Conservation (phyloP, 2,329 filamentous ascomycete species). For the Pezicula radicicola region DNA sequence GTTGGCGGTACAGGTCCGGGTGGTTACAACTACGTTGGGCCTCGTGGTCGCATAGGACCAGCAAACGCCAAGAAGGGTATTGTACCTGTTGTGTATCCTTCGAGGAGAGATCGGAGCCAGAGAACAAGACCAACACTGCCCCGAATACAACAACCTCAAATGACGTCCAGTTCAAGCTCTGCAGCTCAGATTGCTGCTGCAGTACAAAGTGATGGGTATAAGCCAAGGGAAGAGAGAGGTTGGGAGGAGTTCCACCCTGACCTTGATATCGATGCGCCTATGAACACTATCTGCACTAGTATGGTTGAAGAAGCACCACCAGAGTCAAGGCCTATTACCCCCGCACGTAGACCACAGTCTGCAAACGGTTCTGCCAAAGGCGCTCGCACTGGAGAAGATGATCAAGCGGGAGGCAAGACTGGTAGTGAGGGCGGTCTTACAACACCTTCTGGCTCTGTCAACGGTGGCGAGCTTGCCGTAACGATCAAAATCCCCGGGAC, state of each 20-base stretch:
- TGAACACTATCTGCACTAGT: constrained; percentile 76
- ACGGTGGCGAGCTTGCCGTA: constrained; percentile 14
- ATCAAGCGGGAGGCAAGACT: constrained; percentile 20
- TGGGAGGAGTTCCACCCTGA: constrained; percentile 99
- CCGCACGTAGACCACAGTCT: constrained; percentile 31
- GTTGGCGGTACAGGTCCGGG: constrained; percentile 45
- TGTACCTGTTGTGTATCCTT: constrained; percentile 40
- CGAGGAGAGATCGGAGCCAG: constrained; percentile 54
- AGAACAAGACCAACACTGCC: constrained; percentile 50
- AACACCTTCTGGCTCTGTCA: constrained; percentile 18
- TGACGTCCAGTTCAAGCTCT: constrained; percentile 22
- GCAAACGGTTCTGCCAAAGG: constrained; percentile 39
- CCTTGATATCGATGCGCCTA: constrained; percentile 79
- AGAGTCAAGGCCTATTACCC: constrained; percentile 41
- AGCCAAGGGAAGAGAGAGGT: constrained; percentile 90
- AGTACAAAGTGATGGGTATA: constrained; percentile 92
- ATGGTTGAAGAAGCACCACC: constrained; percentile 73
- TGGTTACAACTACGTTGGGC: constrained; percentile 46
- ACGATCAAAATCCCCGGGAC: constrained; percentile 32
- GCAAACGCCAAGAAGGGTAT: constrained; percentile 44
- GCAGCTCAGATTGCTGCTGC: constrained; percentile 80
- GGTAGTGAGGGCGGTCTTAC: neutral
- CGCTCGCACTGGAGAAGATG: constrained; percentile 11
- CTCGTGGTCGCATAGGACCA: constrained; percentile 50
- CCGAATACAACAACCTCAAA: constrained; percentile 46